Evolutionary conservation across 2,329 filamentous ascomycete species (phyloP), one percentile per base, ranked within the genome.

Genomic region (Dothideomycetes sp.): DNA sequence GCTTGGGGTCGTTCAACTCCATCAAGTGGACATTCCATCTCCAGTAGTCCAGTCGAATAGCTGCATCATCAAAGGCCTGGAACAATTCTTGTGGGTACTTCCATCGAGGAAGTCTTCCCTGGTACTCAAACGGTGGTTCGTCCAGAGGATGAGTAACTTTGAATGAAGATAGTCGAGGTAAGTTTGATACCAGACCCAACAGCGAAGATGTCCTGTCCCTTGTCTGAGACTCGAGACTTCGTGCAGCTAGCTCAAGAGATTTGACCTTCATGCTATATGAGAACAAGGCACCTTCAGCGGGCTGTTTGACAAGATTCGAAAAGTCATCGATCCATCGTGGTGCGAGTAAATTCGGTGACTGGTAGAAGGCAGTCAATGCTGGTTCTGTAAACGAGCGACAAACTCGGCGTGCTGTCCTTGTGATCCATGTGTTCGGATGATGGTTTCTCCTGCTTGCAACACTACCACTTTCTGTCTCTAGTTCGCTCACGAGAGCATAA

Each of bases 201-300:
- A 84, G 55, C 45, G 78, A 70, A 42, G 79, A 64, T 16, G 20
- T 11, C 5, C 24, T 8, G 9, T 73, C 17, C 15, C 40, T 42
- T 9, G 37, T 31, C 12, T 43, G 37, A 10, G 38, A 39, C 11
- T 43, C 41, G n/a, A 45, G 28, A 15, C 27, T 28, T 6, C 27
- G 19, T 9, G 81, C 77, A 53, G 91, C 80, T 33, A 93, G 65
- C 44, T 77, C 74, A 16, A 94, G 62, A 6, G 73, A 69, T 53
- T 80, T 74, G 35, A 91, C 70, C 63, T 87, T 93, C 49, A 69
- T 69, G 28, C 73, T 69, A 56, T 89, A 89, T 47, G 83, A 78
- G 47, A 64, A 56, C 35, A 54, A 53, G 3, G 51, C 51, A 20
- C 49, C 52, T 9, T 53, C 48, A 6, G 48, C 44, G 2, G 49